Conservation (phyloP, 2,329 filamentous ascomycete genomes). For the Colletotrichum limetticola region DNA sequence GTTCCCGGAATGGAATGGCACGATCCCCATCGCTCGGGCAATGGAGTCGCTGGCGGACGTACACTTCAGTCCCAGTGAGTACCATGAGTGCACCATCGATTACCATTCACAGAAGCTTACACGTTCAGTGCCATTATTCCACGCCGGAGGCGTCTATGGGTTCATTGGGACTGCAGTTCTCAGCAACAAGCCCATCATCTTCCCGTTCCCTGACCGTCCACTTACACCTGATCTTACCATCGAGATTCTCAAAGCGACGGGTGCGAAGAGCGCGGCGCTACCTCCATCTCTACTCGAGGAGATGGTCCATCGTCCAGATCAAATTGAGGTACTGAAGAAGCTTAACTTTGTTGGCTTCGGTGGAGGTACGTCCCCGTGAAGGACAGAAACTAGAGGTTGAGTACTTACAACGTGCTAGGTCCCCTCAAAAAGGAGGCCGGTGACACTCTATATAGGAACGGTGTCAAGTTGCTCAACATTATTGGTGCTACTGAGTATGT, state of each 20-base stretch:
- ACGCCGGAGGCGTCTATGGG: constrained; percentile 47
- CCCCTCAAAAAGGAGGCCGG: constrained; percentile 49
- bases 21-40: constrained; percentile 41
- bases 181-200: constrained; percentile 39
- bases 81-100: neutral
- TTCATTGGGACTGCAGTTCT: constrained; percentile 42
- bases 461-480: constrained; percentile 47
- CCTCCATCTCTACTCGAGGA: constrained; percentile 56
- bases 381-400: too few relatives aligned
- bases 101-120: neutral
- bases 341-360: constrained; percentile 48
- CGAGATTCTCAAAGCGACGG: constrained; percentile 43
- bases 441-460: constrained; percentile 47
- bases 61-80: constrained; percentile 22
- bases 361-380: constrained; percentile 44
- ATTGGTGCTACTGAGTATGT: constrained; percentile 54
- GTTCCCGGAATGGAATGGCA: constrained; percentile 21
- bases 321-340: constrained; percentile 44
- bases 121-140: constrained; percentile 49
- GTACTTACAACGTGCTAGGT: neutral
- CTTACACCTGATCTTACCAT: constrained; percentile 47
- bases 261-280: constrained; percentile 42
- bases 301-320: constrained; percentile 46
- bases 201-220: constrained; percentile 46
- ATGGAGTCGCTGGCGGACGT: constrained; percentile 40